These are phyloP conservation scores for Neckera pumila DNA, from an alignment of 225 moss, liverwort and hornwort genomes.

Conservation along the genomic window DNA sequence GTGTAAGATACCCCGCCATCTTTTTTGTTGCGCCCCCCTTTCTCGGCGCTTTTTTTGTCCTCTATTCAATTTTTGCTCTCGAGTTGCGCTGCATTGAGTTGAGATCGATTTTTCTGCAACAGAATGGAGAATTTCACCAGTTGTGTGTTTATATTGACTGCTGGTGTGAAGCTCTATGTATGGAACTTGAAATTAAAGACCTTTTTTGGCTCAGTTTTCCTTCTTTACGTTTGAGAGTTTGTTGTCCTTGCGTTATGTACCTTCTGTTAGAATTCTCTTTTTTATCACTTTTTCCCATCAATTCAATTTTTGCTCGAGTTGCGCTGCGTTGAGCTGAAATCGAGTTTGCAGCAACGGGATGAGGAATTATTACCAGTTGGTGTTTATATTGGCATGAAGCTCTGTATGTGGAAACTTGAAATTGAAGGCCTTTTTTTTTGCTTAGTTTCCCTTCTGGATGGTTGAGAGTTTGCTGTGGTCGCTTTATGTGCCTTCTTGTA, in stretches of 20 bases:
- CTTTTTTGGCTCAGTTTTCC: background rate
- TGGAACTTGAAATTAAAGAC: background rate
- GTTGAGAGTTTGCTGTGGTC: background rate
- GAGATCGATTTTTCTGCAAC: background rate
- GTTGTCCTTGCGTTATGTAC: background rate
- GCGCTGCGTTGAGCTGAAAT: background rate
- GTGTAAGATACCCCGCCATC: background rate
- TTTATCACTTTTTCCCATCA: background rate
- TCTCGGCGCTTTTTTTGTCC: background rate
- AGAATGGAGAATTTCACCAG: background rate
- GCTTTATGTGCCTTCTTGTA: background rate
- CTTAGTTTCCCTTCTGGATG: background rate
- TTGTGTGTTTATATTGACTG: background rate
- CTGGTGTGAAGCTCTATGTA: background rate
- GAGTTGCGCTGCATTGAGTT: background rate
- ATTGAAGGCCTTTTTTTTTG: background rate
- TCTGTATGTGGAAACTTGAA: background rate
- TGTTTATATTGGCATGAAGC: background rate
- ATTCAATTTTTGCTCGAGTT: background rate
- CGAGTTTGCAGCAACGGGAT: background rate
- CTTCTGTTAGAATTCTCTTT: background rate
- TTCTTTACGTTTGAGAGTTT: background rate
- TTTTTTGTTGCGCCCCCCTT: background rate
- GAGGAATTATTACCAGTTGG: background rate
- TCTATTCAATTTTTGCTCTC: background rate